Evolutionary conservation across 148 eudicot species (phyloP).

Genomic region (Agrostemma githago): DNA sequence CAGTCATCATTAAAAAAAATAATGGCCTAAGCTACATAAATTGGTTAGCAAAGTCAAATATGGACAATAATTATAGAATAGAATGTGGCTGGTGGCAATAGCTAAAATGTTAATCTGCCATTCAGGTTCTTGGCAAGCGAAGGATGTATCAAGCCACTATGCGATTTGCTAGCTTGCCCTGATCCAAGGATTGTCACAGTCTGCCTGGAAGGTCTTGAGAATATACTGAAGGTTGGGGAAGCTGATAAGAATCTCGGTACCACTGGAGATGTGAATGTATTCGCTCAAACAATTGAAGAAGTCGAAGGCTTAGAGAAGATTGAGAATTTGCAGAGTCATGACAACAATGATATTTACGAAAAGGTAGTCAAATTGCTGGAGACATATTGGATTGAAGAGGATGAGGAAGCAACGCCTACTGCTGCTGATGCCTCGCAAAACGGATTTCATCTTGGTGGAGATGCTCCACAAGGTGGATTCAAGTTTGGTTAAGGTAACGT

Average conservation of each 20-base stretch:
- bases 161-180: slow-evolving; percentile 75
- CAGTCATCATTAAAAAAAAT: too few species aligned
- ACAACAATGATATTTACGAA: slow-evolving; percentile 85
- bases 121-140: slow-evolving; percentile 63
- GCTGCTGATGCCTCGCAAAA: slow-evolving; percentile 58
- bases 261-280: slow-evolving; percentile 55
- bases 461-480: slow-evolving; percentile 82
- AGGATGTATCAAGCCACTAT: slow-evolving; percentile 80
- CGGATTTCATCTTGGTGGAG: slow-evolving; percentile 71
- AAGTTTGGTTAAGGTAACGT: slow-evolving; percentile 56
- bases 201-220: slow-evolving; percentile 89
- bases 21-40: too few species aligned
- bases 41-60: neutral
- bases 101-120: neutral
- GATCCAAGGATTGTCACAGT: slow-evolving; percentile 87
- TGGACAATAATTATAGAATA: neutral
- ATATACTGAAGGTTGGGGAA: slow-evolving; percentile 76
- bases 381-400: slow-evolving; percentile 82
- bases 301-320: slow-evolving; percentile 88
- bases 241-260: slow-evolving; percentile 60
- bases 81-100: neutral
- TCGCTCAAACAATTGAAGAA: slow-evolving; percentile 75
- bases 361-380: slow-evolving; percentile 78
- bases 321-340: slow-evolving; percentile 74
- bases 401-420: slow-evolving; percentile 68